A percentile compares a stretch with the other conserved stretches of the same genome.
These are phyloP conservation scores for Nitzschia sp. DNA, from an alignment of 108 stramenopile species.

Conservation along the genomic window DNA sequence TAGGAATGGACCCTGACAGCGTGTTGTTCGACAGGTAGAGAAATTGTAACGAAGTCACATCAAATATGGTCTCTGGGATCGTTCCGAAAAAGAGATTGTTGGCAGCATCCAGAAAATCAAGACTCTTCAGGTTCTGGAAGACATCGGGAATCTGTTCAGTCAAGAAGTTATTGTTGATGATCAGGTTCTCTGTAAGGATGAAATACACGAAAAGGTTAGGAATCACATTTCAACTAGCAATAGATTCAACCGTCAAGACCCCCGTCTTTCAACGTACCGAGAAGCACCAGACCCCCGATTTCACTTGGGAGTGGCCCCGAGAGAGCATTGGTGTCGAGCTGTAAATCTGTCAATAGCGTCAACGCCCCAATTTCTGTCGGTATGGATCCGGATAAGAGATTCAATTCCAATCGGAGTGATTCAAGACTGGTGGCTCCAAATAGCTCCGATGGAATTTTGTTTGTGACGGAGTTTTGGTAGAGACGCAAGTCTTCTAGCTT, in stretches of 20 bases:
- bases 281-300: conserved; percentile 6
- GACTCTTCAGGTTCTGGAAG: conserved; percentile 41
- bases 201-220: conserved; percentile 3
- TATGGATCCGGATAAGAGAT: conserved; percentile 45
- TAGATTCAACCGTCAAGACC: too few species aligned
- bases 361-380: conserved; percentile 62
- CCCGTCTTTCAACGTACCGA: conserved; percentile 17
- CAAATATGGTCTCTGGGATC: conserved; percentile 66
- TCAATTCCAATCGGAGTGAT: conserved; percentile 33
- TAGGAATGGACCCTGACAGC: conserved; percentile 76
- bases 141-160: conserved; percentile 61
- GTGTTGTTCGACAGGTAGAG: conserved; percentile 73
- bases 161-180: conserved; percentile 66
- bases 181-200: conserved; percentile 32
- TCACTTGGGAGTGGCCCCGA: conserved; percentile 62
- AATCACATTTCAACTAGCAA: too few species aligned
- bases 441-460: conserved; percentile 31
- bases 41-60: conserved; percentile 55
- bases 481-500: conserved; percentile 33
- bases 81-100: conserved; percentile 64
- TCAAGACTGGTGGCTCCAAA: conserved; percentile 29
- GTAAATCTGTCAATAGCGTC: conserved; percentile 45
- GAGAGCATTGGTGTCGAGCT: conserved; percentile 65
- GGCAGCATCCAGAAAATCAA: conserved; percentile 69
- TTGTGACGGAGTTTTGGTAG: conserved; percentile 31